A percentile compares a stretch with the other conserved stretches of the same genome.
These are phyloP conservation scores for Mycena leptocephala DNA, from an alignment of 768 basidiomycete genomes.

Conservation along the genomic window DNA sequence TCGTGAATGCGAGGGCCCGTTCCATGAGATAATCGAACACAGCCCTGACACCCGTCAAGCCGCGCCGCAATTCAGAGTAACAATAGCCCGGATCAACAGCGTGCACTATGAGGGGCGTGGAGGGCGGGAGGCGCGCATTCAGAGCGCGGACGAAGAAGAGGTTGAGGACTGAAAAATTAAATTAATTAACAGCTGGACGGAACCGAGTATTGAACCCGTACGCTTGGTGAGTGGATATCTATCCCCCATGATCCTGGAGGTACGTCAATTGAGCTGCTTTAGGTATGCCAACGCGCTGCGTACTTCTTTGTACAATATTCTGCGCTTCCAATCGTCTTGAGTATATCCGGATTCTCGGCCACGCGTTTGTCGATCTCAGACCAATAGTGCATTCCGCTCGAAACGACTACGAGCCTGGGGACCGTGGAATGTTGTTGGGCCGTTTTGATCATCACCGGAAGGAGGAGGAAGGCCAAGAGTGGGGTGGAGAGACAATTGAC, in stretches of 20 bases:
- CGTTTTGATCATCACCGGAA: slow-evolving; percentile 45
- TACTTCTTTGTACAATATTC: slow-evolving; percentile 34
- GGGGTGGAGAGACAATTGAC: slow-evolving; percentile 49
- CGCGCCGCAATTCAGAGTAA: no score
- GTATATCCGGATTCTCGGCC: slow-evolving; percentile 18
- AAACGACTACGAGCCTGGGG: slow-evolving; percentile 40
- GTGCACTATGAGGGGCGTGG: no score
- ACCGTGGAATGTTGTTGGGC: slow-evolving; percentile 16
- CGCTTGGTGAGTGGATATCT: slow-evolving; percentile 25
- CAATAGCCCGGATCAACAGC: no score
- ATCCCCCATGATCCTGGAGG: background rate
- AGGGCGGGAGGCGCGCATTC: no score
- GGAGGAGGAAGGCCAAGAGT: slow-evolving; percentile 44
- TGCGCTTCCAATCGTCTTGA: slow-evolving; percentile 33
- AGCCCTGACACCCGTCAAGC: background rate
- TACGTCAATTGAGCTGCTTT: background rate
- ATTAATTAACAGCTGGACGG: no score
- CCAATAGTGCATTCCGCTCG: slow-evolving; percentile 42
- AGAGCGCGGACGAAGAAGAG: no score
- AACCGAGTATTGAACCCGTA: background rate
- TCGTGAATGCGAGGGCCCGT: slow-evolving; percentile 24
- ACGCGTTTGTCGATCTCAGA: background rate
- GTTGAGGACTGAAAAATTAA: no score
- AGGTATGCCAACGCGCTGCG: no score
- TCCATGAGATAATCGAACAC: slow-evolving; percentile 3